phyloP scores from a whole-genome alignment of 257 asterid species.

The Salvia rosmarinus region DNA sequence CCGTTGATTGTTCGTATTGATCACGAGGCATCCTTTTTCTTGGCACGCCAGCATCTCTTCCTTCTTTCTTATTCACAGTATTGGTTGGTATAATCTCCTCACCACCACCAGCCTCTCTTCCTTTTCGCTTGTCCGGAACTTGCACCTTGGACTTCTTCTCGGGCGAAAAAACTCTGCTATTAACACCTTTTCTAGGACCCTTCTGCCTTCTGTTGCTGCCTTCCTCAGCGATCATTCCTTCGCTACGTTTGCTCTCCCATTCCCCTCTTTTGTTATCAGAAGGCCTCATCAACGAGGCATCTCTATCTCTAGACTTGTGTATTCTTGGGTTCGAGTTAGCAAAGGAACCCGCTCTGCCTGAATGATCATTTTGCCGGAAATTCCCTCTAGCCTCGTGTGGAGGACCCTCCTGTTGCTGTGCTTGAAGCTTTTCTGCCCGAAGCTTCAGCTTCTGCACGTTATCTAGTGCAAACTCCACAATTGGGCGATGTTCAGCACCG shows the following conservation, averaged over 20 bases:
- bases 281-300: conserved; percentile 36
- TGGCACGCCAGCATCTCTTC: conserved; percentile 26
- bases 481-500: conserved; percentile 88
- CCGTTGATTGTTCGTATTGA: conserved; percentile 39
- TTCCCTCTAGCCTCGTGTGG: conserved; percentile 33
- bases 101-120: conserved; percentile 26
- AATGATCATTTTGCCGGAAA: conserved; percentile 36
- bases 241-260: conserved; percentile 33
- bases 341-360: conserved; percentile 31
- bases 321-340: conserved; percentile 49
- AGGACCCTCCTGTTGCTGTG: conserved; percentile 50
- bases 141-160: conserved; percentile 37
- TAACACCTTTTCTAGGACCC: conserved; percentile 24
- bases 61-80: conserved; percentile 35
- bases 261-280: conserved; percentile 36
- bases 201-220: conserved; percentile 46
- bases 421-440: conserved; percentile 64
- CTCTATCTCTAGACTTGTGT: conserved; percentile 51
- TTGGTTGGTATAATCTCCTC: conserved; percentile 20
- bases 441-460: conserved; percentile 78
- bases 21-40: conserved; percentile 38
- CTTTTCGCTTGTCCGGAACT: conserved; percentile 34
- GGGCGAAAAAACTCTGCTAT: conserved; percentile 17
- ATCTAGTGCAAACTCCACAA: conserved; percentile 96
- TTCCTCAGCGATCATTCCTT: conserved; percentile 37